Base-by-base conservation (phyloP, 2,329 filamentous ascomycete species). In the Xylaria polymorpha region DNA sequence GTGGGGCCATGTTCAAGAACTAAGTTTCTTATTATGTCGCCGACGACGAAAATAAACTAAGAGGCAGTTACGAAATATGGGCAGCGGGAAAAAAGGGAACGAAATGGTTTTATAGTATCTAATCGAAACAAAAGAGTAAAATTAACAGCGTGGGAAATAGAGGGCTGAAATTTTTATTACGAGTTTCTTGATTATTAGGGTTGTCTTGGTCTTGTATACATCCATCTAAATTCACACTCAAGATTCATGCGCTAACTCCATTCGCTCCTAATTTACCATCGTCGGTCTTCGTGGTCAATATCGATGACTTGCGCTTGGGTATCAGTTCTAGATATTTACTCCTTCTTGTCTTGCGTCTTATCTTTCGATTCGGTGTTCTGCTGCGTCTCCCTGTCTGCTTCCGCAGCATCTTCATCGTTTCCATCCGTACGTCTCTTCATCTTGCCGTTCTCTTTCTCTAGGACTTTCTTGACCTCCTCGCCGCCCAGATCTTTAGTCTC, bases 401-500 rank as follows among this genome's bases (percentile, higher is more conserved):
- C 80, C 8, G 80, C 78, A 8, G 80, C 79, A 1, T 80, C 80
- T 7, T 80, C 79, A 0, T 84, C 81, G 0, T 82, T 80, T 1
- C 83, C 79, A 2, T 81, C 79, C 1, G 79, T 76, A n/a, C 81
- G 77, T 12, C 75, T 74, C 25, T 77, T 74, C 44, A 78, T 79
- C 39, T 79, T 79, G 65, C 81, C 81, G 71, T 83, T 80, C 76
- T 89, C 87, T 69, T 85, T 81, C 70, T 88, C 86, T 39, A 90
- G 77, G 18, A 85, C 85, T 73, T 88, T 82, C 78, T 85, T 85
- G 0, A 90, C 86, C 39, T 91, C 86, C 74, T 91, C 88, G n/a
- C 87, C 87, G 14, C 88, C 89, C 61, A 95, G 88, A 73, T 97
- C 92, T 71, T 83, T 83, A 69, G 85, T 86, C 82, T 96, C 93